phyloP scores from a whole-genome alignment of 176 grass and related monocot genomes.

The Musa beccarii region DNA sequence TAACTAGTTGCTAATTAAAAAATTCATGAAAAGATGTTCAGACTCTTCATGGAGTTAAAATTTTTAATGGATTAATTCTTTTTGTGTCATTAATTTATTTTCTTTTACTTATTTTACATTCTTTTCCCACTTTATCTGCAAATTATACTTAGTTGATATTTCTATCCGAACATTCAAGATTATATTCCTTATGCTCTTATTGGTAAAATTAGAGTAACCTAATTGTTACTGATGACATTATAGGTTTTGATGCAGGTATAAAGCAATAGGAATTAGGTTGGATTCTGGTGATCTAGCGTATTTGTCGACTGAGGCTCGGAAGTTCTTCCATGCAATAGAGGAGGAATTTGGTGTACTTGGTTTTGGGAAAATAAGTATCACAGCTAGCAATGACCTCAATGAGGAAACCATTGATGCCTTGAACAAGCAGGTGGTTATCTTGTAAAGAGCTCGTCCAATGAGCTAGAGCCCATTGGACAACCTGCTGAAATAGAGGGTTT shows the following conservation, averaged over 20 bases:
- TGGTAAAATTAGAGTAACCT: not conserved
- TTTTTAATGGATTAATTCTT: too few species aligned
- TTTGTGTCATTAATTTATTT: too few species aligned
- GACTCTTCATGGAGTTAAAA: too few species aligned
- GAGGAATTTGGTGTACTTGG: constrained; percentile 56
- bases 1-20: too few species aligned
- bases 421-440: constrained; percentile 78
- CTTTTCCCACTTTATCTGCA: not conserved
- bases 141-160: not conserved
- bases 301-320: constrained; percentile 55
- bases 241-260: constrained; percentile 45
- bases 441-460: not conserved
- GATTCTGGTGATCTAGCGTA: constrained; percentile 97
- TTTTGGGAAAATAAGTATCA: constrained; percentile 68
- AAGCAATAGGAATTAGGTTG: constrained; percentile 80
- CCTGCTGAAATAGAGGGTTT: too few species aligned
- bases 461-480: not conserved
- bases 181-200: not conserved
- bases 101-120: too few species aligned
- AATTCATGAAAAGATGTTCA: too few species aligned
- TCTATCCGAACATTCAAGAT: not conserved
- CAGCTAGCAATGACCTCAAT: constrained; percentile 93
- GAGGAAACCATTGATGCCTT: constrained; percentile 99
- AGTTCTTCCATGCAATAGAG: constrained; percentile 69
- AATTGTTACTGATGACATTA: not conserved